Base-by-base conservation (phyloP, 768 basidiomycete species). In the Roridomyces roridus region DNA sequence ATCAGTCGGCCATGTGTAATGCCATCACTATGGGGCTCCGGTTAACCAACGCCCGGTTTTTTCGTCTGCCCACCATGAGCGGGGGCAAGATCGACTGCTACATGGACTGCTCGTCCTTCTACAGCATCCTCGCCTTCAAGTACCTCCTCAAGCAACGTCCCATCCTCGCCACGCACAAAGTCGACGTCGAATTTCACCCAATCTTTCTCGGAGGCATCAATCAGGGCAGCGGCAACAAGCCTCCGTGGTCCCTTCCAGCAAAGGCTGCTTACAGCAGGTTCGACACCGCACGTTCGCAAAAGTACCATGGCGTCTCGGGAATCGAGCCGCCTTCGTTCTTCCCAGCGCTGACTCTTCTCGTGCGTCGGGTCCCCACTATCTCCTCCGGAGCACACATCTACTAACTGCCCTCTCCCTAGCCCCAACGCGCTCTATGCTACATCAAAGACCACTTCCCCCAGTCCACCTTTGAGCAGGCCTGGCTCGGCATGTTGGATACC, bases 371-470 rank as follows among this genome's bases (percentile, higher is more conserved):
- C n/a, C n/a, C 1, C 9, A 2, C 23, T 39, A 15, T 24, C 21
- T 44, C 37, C 10, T n/a, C n/a, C n/a, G 14, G 9, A 28, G 21
- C 26, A 18, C 14, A 39, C 18, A 10, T 9, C 26, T 12, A 12
- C 0, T 41, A 4, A 23, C 11, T 14, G 7, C 12, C 34, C n/a
- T n/a, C 31, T 34, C 6, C 1, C 6, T 28, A 64, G 63, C 55
- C 63, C 21, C 63, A 64, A 37, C 63, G 63, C 44, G 60, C 63
- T 0, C 42, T 64, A 29, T 51, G 59, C 48, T 64, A 64, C 51
- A 56, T 59, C 64, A 65, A 60, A 18, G 61, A 46, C 17, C 50
- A 24, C 34, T 63, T 60, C 51, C 54, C 57, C 21, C 42, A 20
- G 12, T 29, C 21, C 39, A 58, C 50, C 26, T 65, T 53, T 51